These are phyloP conservation scores for Dothidotthia symphoricarpi DNA, from an alignment of 2,329 filamentous ascomycete species.

Conservation along the genomic window DNA sequence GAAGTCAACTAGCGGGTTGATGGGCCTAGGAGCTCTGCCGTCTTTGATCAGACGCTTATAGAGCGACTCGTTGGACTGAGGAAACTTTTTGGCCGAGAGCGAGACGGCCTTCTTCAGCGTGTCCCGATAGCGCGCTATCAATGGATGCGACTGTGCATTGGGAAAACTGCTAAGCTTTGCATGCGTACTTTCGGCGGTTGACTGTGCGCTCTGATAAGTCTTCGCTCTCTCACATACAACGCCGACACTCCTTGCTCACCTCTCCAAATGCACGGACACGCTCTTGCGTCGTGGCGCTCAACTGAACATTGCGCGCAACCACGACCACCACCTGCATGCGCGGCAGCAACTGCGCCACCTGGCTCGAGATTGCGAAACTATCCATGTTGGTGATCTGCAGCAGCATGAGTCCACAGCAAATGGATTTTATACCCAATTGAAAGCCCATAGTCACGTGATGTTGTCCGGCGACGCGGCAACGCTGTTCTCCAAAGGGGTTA, in stretches of 20 bases:
- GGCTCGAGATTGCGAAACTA: neutral
- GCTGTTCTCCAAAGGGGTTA: constrained; percentile 1
- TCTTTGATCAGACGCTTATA: constrained; percentile 1
- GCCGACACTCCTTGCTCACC: neutral
- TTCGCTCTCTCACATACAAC: constrained; percentile 1
- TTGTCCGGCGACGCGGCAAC: neutral
- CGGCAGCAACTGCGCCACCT: constrained; percentile 1
- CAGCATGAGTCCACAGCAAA: constrained; percentile 1
- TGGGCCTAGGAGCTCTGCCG: neutral
- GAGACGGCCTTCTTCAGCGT: constrained; percentile 1
- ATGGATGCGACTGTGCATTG: constrained; percentile 1
- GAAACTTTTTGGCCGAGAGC: constrained; percentile 1
- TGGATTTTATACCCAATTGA: constrained; percentile 1
- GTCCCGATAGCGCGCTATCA: neutral
- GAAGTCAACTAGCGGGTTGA: constrained; percentile 1
- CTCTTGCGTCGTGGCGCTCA: constrained; percentile 1
- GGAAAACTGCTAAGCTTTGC: constrained; percentile 1
- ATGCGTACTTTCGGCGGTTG: neutral
- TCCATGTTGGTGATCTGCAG: neutral
- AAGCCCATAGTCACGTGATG: neutral
- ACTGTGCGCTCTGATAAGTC: neutral
- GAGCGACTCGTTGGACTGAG: constrained; percentile 1
- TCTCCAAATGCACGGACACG: neutral
- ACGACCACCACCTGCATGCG: constrained; percentile 1
- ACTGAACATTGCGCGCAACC: neutral